Evolutionary conservation across 2,329 filamentous ascomycete genomes (phyloP).

Genomic region (Sporothrix pallida): DNA sequence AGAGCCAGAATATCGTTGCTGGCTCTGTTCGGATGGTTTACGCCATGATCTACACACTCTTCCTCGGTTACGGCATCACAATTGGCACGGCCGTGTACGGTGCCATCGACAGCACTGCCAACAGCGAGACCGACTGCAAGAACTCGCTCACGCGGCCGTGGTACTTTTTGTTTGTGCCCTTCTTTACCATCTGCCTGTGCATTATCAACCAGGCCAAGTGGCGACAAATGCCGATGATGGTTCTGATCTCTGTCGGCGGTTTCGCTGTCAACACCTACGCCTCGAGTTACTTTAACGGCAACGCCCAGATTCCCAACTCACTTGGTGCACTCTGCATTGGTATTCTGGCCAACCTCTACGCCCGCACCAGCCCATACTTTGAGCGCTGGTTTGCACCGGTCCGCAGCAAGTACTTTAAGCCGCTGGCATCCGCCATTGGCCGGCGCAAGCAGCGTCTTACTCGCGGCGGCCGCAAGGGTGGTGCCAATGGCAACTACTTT

Average conservation of each 20-base stretch:
- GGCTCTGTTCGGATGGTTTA: conserved; percentile 77
- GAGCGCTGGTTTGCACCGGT: conserved; percentile 61
- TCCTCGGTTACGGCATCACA: conserved; percentile 75
- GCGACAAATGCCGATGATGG: conserved; percentile 78
- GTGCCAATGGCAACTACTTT: conserved; percentile 28
- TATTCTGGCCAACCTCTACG: conserved; percentile 79
- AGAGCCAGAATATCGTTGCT: conserved; percentile 71
- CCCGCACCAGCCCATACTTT: conserved; percentile 65
- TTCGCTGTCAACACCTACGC: conserved; percentile 79
- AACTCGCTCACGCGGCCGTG: conserved; percentile 56
- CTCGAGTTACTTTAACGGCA: conserved; percentile 68
- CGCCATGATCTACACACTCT: conserved; percentile 74
- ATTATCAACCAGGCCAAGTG: conserved; percentile 75
- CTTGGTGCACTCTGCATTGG: conserved; percentile 78
- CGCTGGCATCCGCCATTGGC: conserved; percentile 43
- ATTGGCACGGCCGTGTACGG: conserved; percentile 69
- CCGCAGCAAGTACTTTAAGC: conserved; percentile 58
- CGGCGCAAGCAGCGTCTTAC: conserved; percentile 1
- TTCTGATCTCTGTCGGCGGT: conserved; percentile 73
- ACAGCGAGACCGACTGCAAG: conserved; percentile 47
- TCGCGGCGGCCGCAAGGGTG: neutral
- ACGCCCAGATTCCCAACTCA: conserved; percentile 77
- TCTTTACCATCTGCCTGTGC: conserved; percentile 69
- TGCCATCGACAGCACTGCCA: conserved; percentile 61
- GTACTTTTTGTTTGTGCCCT: conserved; percentile 64